These are phyloP conservation scores for Tanacetum coccineum DNA, from an alignment of 129 eudicot species.

Conservation along the genomic window DNA sequence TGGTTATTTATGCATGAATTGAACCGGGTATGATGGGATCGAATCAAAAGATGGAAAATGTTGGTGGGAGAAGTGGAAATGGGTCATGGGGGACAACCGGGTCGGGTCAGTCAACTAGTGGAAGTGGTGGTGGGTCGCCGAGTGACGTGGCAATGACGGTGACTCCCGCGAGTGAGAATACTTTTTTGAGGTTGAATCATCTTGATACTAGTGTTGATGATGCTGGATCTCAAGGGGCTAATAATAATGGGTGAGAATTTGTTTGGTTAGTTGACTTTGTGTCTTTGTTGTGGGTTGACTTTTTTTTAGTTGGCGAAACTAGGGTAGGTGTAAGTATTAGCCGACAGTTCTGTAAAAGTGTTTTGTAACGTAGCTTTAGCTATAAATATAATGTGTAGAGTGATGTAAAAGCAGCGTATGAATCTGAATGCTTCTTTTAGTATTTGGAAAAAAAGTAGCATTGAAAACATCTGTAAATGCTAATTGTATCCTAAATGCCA, in stretches of 20 bases:
- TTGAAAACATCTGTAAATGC: too few relatives aligned
- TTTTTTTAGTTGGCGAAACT: slow-evolving; percentile 9
- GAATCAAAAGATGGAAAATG: slow-evolving; percentile 43
- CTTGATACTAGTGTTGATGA: slow-evolving; percentile 88
- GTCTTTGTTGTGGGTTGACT: slow-evolving; percentile 1
- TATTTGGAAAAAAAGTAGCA: too few relatives aligned
- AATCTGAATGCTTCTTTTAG: too few relatives aligned
- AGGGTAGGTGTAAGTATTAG: not conserved
- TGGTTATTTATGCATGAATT: slow-evolving; percentile 16
- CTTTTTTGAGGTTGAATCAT: slow-evolving; percentile 60
- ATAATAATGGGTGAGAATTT: slow-evolving; percentile 36
- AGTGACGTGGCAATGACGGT: slow-evolving; percentile 72
- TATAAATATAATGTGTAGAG: not conserved
- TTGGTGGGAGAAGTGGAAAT: slow-evolving; percentile 26
- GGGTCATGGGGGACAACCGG: slow-evolving; percentile 76
- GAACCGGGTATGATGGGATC: slow-evolving; percentile 37
- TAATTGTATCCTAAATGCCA: too few relatives aligned
- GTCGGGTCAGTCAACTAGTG: slow-evolving; percentile 93
- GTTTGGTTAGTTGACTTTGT: not conserved
- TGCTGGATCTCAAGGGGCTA: slow-evolving; percentile 73
- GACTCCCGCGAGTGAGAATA: slow-evolving; percentile 65
- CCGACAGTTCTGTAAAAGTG: too few relatives aligned
- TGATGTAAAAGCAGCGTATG: not conserved
- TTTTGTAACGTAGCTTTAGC: not conserved
- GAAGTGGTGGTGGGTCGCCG: slow-evolving; percentile 87